Conservation (phyloP, 164 flowering plant genomes). For the Stephania cephalantha region DNA sequence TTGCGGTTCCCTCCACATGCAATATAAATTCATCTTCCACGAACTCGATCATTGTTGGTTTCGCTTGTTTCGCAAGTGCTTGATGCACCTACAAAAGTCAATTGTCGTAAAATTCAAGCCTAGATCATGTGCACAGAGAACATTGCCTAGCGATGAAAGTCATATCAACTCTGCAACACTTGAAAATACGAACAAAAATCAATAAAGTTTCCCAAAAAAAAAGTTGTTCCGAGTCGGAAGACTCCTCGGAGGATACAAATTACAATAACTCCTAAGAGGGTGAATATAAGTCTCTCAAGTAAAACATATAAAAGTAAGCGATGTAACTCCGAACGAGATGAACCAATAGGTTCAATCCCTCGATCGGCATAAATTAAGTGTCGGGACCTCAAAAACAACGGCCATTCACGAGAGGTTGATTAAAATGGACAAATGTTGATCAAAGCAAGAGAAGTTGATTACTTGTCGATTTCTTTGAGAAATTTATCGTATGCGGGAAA, state of each 20-base stretch:
- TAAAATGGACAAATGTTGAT: background rate
- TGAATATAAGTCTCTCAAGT: background rate
- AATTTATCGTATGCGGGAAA: conserved; percentile 80
- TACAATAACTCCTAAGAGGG: too few relatives aligned
- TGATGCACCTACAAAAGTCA: conserved; percentile 44
- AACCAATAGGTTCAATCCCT: background rate
- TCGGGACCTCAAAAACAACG: background rate
- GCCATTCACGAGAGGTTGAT: too few relatives aligned
- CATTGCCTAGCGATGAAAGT: too few relatives aligned
- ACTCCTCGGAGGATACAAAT: too few relatives aligned
- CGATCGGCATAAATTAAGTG: background rate
- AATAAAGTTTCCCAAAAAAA: too few relatives aligned
- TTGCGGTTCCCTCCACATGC: conserved; percentile 89
- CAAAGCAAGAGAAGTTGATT: conserved; percentile 5
- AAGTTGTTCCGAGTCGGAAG: too few relatives aligned
- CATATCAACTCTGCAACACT: too few relatives aligned
- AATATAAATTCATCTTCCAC: conserved; percentile 75
- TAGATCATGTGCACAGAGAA: background rate
- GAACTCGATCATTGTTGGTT: conserved; percentile 55
- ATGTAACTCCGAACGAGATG: background rate
- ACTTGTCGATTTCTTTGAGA: conserved; percentile 68
- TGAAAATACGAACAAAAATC: too few relatives aligned
- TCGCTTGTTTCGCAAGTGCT: conserved; percentile 61
- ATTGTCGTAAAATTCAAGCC: conserved; percentile 1
- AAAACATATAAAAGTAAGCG: background rate